phyloP scores from a whole-genome alignment of 2,329 filamentous ascomycete genomes.

The Didymella segeticola region DNA sequence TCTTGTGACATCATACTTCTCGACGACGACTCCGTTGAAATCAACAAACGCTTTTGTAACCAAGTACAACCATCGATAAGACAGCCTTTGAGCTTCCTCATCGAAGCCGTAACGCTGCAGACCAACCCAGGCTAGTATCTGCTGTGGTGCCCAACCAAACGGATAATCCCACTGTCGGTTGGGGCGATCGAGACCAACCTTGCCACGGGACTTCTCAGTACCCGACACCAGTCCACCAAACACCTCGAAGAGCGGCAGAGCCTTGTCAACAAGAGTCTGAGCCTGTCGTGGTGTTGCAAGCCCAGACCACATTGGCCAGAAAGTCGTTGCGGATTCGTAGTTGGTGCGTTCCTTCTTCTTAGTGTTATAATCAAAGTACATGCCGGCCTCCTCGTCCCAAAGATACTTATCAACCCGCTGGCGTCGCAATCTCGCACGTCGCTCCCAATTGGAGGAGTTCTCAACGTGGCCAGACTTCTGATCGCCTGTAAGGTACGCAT shows the following conservation, averaged over 20 bases:
- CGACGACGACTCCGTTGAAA: slow-evolving; percentile 96
- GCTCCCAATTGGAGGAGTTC: slow-evolving; percentile 88
- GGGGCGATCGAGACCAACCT: slow-evolving; percentile 78
- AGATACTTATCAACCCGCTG: slow-evolving; percentile 88
- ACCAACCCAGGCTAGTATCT: slow-evolving; percentile 97
- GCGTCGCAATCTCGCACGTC: slow-evolving; percentile 83
- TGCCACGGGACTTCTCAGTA: slow-evolving; percentile 85
- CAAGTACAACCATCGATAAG: slow-evolving; percentile 98
- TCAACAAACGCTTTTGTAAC: slow-evolving; percentile 98
- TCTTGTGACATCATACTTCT: slow-evolving; percentile 97
- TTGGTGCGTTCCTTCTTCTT: slow-evolving; percentile 77
- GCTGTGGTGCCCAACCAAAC: slow-evolving; percentile 97
- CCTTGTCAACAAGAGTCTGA: slow-evolving; percentile 78
- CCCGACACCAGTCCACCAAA: slow-evolving; percentile 88
- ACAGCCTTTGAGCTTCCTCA: slow-evolving; percentile 85
- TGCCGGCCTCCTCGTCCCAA: slow-evolving; percentile 89
- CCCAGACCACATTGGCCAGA: slow-evolving; percentile 98
- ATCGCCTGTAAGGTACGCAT: slow-evolving; percentile 76
- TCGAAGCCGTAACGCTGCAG: slow-evolving; percentile 90
- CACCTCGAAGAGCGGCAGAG: slow-evolving; percentile 85
- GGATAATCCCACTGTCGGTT: slow-evolving; percentile 99
- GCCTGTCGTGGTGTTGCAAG: slow-evolving; percentile 86
- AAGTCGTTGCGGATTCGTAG: slow-evolving; percentile 92
- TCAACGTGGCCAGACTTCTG: slow-evolving; percentile 73
- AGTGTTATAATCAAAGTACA: slow-evolving; percentile 98